phyloP scores from a whole-genome alignment of 192 early-diverging fungal species.

The Mortierella hygrophila region DNA sequence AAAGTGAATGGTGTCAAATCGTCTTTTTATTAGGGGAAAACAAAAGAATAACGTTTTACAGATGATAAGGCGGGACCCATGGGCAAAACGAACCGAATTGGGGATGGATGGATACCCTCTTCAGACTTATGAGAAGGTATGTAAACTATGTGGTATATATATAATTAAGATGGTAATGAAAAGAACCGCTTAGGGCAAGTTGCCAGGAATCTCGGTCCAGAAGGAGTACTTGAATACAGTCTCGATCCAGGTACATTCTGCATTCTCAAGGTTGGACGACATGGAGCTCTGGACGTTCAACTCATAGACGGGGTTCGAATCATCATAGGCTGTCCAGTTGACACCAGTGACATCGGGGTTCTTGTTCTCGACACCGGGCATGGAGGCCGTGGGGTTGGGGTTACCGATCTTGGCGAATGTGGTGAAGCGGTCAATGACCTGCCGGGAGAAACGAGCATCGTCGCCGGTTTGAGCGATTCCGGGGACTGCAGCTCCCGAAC shows the following conservation, averaged over 20 bases:
- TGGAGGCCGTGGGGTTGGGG: constrained; percentile 36
- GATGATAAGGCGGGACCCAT: no score
- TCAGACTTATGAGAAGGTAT: neutral
- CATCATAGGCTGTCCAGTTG: constrained; percentile 28
- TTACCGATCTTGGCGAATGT: constrained; percentile 58
- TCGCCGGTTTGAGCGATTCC: constrained; percentile 22
- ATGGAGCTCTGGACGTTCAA: constrained; percentile 22
- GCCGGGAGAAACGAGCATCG: constrained; percentile 55
- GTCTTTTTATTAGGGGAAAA: no score
- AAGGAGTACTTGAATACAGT: constrained; percentile 29
- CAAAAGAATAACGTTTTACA: no score
- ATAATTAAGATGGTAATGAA: neutral
- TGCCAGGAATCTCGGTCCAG: constrained; percentile 32
- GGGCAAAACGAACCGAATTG: no score
- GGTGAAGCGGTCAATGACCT: constrained; percentile 44
- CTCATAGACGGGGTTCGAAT: constrained; percentile 18
- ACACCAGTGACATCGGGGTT: constrained; percentile 37
- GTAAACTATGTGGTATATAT: neutral
- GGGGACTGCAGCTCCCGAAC: constrained; percentile 11
- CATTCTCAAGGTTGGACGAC: constrained; percentile 25
- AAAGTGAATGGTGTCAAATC: no score
- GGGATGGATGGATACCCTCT: no score
- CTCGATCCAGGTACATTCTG: constrained; percentile 24
- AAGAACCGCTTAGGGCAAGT: constrained; percentile 13
- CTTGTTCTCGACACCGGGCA: constrained; percentile 5